These are phyloP conservation scores for Primulina eburnea DNA, from an alignment of 257 asterid species.

Conservation along the genomic window DNA sequence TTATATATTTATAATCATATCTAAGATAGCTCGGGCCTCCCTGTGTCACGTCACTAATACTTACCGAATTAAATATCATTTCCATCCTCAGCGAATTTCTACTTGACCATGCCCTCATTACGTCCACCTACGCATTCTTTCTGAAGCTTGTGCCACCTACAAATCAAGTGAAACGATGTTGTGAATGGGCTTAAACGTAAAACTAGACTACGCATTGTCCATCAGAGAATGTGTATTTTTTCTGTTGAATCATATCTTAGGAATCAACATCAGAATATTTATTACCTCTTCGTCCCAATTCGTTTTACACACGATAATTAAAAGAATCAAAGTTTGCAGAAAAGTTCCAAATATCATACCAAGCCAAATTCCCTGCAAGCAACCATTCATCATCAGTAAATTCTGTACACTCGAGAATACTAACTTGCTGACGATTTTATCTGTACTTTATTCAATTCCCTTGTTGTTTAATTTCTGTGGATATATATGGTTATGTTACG, in stretches of 20 bases:
- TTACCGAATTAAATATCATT: no score
- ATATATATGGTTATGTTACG: not conserved
- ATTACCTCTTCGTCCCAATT: constrained; percentile 87
- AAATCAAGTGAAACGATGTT: constrained; percentile 12
- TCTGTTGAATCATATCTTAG: not conserved
- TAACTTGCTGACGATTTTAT: not conserved
- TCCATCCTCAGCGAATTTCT: not conserved
- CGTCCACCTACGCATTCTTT: constrained; percentile 63
- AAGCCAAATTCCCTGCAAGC: constrained; percentile 81
- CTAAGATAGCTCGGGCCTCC: no score
- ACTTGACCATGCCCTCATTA: constrained; percentile 21
- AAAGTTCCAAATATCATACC: constrained; percentile 96
- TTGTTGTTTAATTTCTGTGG: not conserved
- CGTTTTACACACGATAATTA: constrained; percentile 69
- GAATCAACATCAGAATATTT: constrained; percentile 16
- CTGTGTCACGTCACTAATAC: no score
- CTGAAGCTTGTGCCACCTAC: constrained; percentile 85
- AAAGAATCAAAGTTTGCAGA: constrained; percentile 66
- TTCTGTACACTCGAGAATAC: not conserved
- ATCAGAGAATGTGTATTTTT: not conserved
- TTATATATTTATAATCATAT: no score
- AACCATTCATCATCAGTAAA: constrained; percentile 9
- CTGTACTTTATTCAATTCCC: not conserved
- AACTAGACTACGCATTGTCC: not conserved
- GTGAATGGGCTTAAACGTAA: not conserved